Evolutionary conservation across 495 filamentous ascomycete species (phyloP), one percentile per base, ranked within the genome.

Genomic region (Lepraria neglecta): DNA sequence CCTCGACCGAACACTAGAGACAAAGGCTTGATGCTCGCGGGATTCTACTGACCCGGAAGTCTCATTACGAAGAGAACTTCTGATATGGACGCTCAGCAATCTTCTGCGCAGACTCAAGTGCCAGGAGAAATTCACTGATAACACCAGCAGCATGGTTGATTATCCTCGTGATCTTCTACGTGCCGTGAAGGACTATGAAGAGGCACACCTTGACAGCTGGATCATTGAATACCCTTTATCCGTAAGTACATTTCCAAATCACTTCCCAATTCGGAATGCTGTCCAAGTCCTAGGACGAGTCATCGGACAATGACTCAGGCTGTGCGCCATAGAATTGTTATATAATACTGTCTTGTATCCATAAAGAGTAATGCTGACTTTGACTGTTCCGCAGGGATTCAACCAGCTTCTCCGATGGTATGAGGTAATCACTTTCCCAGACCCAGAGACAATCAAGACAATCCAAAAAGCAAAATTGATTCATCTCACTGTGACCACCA

Each of bases 211-310:
- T 7, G 57, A 65, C 21, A 69, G 73, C 30, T 69, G 71, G 28
- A 62, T 68, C 4, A 69, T 72, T 59, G 70, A 71, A 42, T 75
- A 76, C 43, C 74, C 74, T 0, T 47, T 72, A 7, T 58, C 65
- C 35, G 35, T 38, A 38, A 38, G 35, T 11, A 38, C 35, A 38
- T 10, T 5, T 38, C 12, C 9, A 38, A 38, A 12, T 38, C 35
- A 6, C 35, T 38, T 38, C 12, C 35, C 0, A 38, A 2, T 38
- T 38, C 4, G 2, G 35, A 38, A 38, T 38, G 7, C 35, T 12
- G 35, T 38, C 35, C 35, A 38, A 38, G 35, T 38, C 35, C 35
- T 12, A 12, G 12, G 35, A 38, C 6, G 12, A 38, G 35, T 38
- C 35, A 38, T 38, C 1, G 35, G 7, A 38, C 9, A 38, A 38